Conservation (phyloP, 2,329 filamentous ascomycete genomes). For the Ophiocordyceps camponoti-saundersi region DNA sequence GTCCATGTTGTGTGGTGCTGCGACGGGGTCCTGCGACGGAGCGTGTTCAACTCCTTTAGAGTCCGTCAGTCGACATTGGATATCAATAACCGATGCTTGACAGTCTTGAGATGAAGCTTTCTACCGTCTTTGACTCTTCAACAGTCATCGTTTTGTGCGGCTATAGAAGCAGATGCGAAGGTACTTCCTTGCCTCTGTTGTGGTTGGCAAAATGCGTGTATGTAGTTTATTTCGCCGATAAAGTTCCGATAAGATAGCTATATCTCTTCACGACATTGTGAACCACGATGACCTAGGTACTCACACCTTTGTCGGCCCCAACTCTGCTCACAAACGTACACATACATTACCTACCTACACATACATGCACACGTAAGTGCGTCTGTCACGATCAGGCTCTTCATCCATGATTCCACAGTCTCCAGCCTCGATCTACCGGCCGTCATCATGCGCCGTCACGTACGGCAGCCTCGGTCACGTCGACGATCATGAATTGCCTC, state of each 20-base stretch:
- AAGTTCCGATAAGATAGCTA: neutral
- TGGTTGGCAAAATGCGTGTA: neutral
- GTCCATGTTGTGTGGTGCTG: constrained; percentile 31
- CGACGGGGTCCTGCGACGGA: neutral
- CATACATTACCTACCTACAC: too few relatives aligned
- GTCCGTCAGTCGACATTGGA: too few relatives aligned
- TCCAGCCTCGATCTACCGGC: constrained; percentile 29
- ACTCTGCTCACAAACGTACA: neutral
- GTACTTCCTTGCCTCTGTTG: neutral
- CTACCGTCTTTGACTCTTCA: too few relatives aligned
- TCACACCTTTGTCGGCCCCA: neutral
- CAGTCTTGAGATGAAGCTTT: too few relatives aligned
- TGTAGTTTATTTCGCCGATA: neutral
- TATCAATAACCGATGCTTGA: too few relatives aligned
- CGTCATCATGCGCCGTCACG: constrained; percentile 57
- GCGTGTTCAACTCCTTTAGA: neutral
- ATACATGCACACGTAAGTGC: too few relatives aligned
- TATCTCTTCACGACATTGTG: neutral
- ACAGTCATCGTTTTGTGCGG: too few relatives aligned
- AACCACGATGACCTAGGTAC: neutral
- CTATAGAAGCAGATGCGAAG: neutral
- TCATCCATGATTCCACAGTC: constrained; percentile 26
- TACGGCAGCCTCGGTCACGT: constrained; percentile 52
- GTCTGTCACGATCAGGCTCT: neutral
- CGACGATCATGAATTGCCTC: constrained; percentile 51